Conservation (phyloP, 1,284 basidiomycete species). For the Marasmius fiardii region DNA sequence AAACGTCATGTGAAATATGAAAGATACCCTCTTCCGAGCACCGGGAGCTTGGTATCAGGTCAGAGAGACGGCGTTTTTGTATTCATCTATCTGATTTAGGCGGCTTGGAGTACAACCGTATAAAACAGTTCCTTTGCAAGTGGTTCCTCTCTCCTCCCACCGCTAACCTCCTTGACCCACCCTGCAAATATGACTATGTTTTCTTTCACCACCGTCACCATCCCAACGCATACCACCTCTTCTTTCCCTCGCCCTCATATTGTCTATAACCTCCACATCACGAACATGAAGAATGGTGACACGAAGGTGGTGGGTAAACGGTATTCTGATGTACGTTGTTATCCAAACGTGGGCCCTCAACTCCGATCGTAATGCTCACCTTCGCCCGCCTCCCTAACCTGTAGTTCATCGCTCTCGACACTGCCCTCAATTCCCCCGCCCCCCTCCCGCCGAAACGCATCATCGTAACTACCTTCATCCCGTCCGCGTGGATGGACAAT, state of each 20-base stretch:
- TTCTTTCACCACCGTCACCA: slow-evolving; percentile 25
- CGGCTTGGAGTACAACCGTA: too few relatives aligned
- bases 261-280: slow-evolving; percentile 40
- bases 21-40: too few relatives aligned
- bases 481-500: slow-evolving; percentile 53
- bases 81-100: too few relatives aligned
- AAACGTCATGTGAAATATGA: too few relatives aligned
- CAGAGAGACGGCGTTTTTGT: too few relatives aligned
- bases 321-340: slow-evolving; percentile 44
- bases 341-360: not conserved
- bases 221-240: slow-evolving; percentile 45
- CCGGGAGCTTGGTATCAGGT: too few relatives aligned
- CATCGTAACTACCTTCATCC: slow-evolving; percentile 42
- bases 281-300: slow-evolving; percentile 28
- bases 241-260: slow-evolving; percentile 50
- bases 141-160: not conserved
- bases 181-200: slow-evolving; percentile 2
- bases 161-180: not conserved
- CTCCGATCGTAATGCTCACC: not conserved
- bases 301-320: slow-evolving; percentile 34
- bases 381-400: slow-evolving; percentile 1
- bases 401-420: slow-evolving; percentile 45
- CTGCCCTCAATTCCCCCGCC: slow-evolving; percentile 23
- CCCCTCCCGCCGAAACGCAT: slow-evolving; percentile 48
- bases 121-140: too few relatives aligned